Evolutionary conservation across 495 filamentous ascomycete genomes (phyloP).

Genomic region (Penicillium samsonianum): DNA sequence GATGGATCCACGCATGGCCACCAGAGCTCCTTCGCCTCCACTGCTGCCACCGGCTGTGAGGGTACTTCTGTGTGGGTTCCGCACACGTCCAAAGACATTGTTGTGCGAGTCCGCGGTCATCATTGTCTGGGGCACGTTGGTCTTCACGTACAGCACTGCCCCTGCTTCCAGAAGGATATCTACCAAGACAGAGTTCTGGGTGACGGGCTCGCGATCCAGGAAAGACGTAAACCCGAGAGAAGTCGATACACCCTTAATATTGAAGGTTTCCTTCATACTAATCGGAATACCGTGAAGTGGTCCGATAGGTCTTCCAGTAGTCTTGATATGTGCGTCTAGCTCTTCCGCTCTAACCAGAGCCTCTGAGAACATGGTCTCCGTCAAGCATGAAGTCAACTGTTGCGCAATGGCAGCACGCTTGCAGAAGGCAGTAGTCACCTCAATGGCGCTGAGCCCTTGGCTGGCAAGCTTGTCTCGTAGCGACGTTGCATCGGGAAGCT

Average conservation of each 20-base stretch:
- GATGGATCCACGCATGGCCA: slow-evolving; percentile 56
- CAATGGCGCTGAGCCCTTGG: slow-evolving; percentile 40
- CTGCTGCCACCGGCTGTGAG: slow-evolving; percentile 54
- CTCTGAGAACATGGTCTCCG: slow-evolving; percentile 44
- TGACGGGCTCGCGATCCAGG: slow-evolving; percentile 45
- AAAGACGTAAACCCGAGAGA: slow-evolving; percentile 39
- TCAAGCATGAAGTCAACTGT: slow-evolving; percentile 53
- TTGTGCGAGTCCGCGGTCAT: slow-evolving; percentile 50
- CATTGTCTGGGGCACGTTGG: slow-evolving; percentile 53
- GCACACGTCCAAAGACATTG: slow-evolving; percentile 44
- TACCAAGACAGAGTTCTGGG: slow-evolving; percentile 42
- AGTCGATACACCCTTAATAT: slow-evolving; percentile 47
- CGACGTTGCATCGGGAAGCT: background rate
- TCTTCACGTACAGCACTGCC: slow-evolving; percentile 57
- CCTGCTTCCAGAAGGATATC: slow-evolving; percentile 24
- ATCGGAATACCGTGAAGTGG: slow-evolving; percentile 64
- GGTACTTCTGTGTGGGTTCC: slow-evolving; percentile 35
- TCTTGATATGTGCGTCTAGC: slow-evolving; percentile 41
- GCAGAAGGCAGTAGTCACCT: slow-evolving; percentile 55
- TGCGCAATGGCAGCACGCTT: slow-evolving; percentile 48
- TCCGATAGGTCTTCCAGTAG: slow-evolving; percentile 46
- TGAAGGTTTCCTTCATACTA: slow-evolving; percentile 64
- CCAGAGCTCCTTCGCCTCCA: slow-evolving; percentile 64
- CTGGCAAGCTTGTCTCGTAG: slow-evolving; percentile 18
- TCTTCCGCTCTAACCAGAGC: slow-evolving; percentile 39